phyloP scores from a whole-genome alignment of 208 protist species.

The Trypanosoma lewisi region DNA sequence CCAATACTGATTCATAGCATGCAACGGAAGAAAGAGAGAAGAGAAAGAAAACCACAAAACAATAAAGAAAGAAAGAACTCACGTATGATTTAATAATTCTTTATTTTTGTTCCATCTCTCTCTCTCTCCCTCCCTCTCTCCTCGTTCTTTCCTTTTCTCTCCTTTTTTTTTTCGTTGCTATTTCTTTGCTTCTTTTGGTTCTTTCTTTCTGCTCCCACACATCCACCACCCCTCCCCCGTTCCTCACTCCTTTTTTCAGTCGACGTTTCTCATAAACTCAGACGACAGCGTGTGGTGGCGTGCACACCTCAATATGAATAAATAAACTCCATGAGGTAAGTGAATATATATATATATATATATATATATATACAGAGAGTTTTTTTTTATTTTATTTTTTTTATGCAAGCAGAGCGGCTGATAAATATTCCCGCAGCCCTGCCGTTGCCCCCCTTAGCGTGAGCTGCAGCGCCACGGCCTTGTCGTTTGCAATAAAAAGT shows the following conservation, averaged over 20 bases:
- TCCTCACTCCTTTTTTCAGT: no score
- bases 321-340: no score
- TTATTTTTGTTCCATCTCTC: not conserved
- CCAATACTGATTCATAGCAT: no score
- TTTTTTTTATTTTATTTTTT: not conserved
- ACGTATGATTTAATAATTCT: not conserved
- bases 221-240: not conserved
- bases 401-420: constrained; percentile 64
- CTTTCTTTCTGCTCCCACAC: no score
- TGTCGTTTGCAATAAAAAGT: constrained; percentile 75
- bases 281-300: no score
- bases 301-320: no score
- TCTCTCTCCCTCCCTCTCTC: constrained; percentile 11
- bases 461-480: constrained; percentile 72
- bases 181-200: no score
- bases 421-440: constrained; percentile 76
- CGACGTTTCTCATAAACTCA: no score
- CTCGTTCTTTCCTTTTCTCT: constrained; percentile 13
- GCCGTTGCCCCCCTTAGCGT: constrained; percentile 61
- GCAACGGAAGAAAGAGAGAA: no score
- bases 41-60: no score
- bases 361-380: not conserved
- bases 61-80: not conserved
- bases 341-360: no score
- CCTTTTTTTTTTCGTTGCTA: no score